Evolutionary conservation across 768 basidiomycete genomes (phyloP), one percentile per base, ranked within the genome.

Genomic region (Pleurotus tuber-regium): DNA sequence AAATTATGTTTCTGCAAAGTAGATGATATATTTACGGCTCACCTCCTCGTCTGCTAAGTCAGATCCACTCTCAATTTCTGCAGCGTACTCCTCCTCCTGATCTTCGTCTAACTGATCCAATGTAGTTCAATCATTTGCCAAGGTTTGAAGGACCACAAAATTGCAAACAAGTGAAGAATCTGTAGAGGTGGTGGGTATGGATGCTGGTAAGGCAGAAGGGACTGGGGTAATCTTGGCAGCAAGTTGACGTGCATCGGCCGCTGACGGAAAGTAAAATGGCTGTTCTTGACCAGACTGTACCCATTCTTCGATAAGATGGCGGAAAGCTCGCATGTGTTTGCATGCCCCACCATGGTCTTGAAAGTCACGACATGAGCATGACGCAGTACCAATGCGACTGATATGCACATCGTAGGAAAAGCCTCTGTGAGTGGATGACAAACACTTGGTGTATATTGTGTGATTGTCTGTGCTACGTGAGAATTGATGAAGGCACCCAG

Each of bases 301-400:
- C 35, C 35, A 36, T 6, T 18, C 35, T 14, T 36, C 12, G 12
- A 36, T 36, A 18, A 18, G 14, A 36, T n/a, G 35, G 9, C 12
- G 2, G n/a, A 36, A 18, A 36, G 35, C 57, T 2, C 53, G 51
- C 12, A 61, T 49, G 24, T 61, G 59, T 28, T 60, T 60, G 48
- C 59, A 60, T 5, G 57, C 59, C 12, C 57, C 57, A 5, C 59
- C 59, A n/a, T 50, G 7, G 2, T 49, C 19, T 11, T n/a, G 7
- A 23, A 57, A 59, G 26, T 59, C 58, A 3, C 4, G 36, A 36
- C 58, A 59, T 2, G 33, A 33, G 29, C 58, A 59, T 14, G 33
- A 21, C 7, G 21, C 50, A 10, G 23, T 30, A 4, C 55, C 56
- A 25, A 52, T 25, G 12, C 44, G 23, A 1, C 18, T 16, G 19